Percentiles rank a stretch among this genome's conserved stretches.
Evolutionary conservation across 345 rosid genomes (phyloP).

Genomic region (Bruguiera parviflora): DNA sequence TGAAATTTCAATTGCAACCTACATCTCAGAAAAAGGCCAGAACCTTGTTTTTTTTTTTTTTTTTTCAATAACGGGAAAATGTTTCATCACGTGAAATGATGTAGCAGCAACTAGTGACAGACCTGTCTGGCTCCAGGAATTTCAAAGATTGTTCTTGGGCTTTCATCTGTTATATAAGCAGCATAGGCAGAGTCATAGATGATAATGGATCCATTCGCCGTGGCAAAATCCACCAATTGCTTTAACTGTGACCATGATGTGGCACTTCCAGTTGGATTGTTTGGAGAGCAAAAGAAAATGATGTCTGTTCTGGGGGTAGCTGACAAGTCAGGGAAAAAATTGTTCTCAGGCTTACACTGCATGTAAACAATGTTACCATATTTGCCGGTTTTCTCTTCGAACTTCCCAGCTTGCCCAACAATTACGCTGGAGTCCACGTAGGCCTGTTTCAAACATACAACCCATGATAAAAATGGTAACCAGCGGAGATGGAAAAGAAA

Average conservation of each 20-base stretch:
- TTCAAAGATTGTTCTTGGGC: constrained; percentile 77
- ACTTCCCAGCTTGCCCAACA: constrained; percentile 65
- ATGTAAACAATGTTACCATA: constrained; percentile 66
- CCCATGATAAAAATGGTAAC: neutral
- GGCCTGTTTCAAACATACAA: constrained; percentile 39
- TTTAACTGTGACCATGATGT: constrained; percentile 57
- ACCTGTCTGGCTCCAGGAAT: constrained; percentile 95
- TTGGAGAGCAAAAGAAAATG: constrained; percentile 93
- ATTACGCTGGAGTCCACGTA: constrained; percentile 76
- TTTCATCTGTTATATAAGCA: constrained; percentile 57
- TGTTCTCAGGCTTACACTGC: constrained; percentile 51
- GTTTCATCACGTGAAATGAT: neutral
- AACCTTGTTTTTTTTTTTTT: neutral
- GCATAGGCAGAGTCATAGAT: constrained; percentile 76
- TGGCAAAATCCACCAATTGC: constrained; percentile 66
- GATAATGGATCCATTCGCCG: constrained; percentile 70
- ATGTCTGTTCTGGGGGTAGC: constrained; percentile 57
- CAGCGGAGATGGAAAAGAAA: neutral
- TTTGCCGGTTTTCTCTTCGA: constrained; percentile 46
- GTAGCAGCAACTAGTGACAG: neutral
- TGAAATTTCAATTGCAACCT: constrained; percentile 86
- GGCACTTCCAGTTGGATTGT: constrained; percentile 82
- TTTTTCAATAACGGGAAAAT: neutral
- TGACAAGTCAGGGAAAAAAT: constrained; percentile 65
- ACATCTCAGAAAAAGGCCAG: neutral